Evolutionary conservation across 2,329 filamentous ascomycete genomes (phyloP).

Genomic region (Pezicula carpinea): DNA sequence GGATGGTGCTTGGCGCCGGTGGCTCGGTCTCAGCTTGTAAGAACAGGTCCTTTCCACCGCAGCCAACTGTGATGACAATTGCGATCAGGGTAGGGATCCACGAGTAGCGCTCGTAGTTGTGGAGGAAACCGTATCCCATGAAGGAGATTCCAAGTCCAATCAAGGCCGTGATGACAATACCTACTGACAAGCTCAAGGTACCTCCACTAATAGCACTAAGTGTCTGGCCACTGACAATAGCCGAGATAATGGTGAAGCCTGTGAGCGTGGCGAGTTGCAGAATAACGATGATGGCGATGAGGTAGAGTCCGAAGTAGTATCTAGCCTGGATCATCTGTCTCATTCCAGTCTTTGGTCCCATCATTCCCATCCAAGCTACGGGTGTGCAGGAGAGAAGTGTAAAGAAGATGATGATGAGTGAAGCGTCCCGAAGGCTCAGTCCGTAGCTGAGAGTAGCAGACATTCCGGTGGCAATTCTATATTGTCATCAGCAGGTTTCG

Average conservation of each 20-base stretch:
- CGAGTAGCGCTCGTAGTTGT: slow-evolving; percentile 53
- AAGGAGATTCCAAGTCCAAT: slow-evolving; percentile 56
- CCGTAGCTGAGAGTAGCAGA: slow-evolving; percentile 50
- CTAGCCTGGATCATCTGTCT: slow-evolving; percentile 62
- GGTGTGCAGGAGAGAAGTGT: slow-evolving; percentile 47
- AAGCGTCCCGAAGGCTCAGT: slow-evolving; percentile 43
- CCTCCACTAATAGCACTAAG: slow-evolving; percentile 48
- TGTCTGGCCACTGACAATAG: slow-evolving; percentile 56
- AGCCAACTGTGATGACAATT: slow-evolving; percentile 51
- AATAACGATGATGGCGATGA: slow-evolving; percentile 54
- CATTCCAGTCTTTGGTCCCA: slow-evolving; percentile 59
- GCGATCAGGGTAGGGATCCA: slow-evolving; percentile 53
- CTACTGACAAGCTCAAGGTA: slow-evolving; percentile 45
- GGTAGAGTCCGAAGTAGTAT: slow-evolving; percentile 57
- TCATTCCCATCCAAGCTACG: slow-evolving; percentile 51
- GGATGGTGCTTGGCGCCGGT: slow-evolving; percentile 39
- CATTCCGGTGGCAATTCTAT: slow-evolving; percentile 58
- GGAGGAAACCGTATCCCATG: slow-evolving; percentile 52
- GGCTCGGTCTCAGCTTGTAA: slow-evolving; percentile 39
- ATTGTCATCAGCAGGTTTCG: not conserved
- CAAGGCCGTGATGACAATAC: slow-evolving; percentile 57
- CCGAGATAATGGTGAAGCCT: slow-evolving; percentile 58
- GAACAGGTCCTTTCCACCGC: slow-evolving; percentile 44
- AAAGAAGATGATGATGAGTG: slow-evolving; percentile 61
- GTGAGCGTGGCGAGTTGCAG: slow-evolving; percentile 59